Percentiles rank a stretch among this genome's conserved stretches.
These are phyloP conservation scores for Pythium aphanidermatum DNA, from an alignment of 352 stramenopile species.

Conservation along the genomic window DNA sequence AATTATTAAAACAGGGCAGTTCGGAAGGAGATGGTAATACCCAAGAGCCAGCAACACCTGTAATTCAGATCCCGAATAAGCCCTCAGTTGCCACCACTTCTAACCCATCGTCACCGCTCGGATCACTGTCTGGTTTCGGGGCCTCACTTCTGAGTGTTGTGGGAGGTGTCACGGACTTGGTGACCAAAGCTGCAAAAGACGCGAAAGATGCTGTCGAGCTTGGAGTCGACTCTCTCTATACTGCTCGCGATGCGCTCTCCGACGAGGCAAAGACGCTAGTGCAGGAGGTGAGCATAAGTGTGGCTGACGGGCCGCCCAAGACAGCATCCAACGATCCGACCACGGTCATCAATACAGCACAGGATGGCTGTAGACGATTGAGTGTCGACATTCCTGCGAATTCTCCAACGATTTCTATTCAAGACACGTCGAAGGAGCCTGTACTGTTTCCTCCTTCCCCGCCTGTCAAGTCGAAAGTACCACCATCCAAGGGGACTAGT, in stretches of 20 bases:
- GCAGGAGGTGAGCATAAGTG: slow-evolving; percentile 43
- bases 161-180: slow-evolving; percentile 56
- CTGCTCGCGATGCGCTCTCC: slow-evolving; percentile 51
- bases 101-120: slow-evolving; percentile 27
- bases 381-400: neutral
- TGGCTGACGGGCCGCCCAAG: slow-evolving; percentile 29
- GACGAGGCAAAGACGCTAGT: slow-evolving; percentile 64
- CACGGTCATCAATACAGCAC: neutral
- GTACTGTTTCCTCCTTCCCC: slow-evolving; percentile 20
- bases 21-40: too few relatives aligned
- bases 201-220: slow-evolving; percentile 72
- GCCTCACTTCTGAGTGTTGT: slow-evolving; percentile 57
- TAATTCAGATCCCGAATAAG: too few relatives aligned
- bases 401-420: too few relatives aligned
- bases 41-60: neutral
- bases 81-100: neutral
- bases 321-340: neutral
- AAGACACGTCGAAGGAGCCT: too few relatives aligned
- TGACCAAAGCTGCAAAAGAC: slow-evolving; percentile 68
- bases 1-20: too few relatives aligned
- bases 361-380: neutral
- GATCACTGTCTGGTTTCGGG: slow-evolving; percentile 40
- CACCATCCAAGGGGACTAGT: neutral
- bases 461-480: neutral
- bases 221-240: slow-evolving; percentile 67